These are phyloP conservation scores for Babesia sp. DNA, from an alignment of 169 alveolate species.

Conservation along the genomic window DNA sequence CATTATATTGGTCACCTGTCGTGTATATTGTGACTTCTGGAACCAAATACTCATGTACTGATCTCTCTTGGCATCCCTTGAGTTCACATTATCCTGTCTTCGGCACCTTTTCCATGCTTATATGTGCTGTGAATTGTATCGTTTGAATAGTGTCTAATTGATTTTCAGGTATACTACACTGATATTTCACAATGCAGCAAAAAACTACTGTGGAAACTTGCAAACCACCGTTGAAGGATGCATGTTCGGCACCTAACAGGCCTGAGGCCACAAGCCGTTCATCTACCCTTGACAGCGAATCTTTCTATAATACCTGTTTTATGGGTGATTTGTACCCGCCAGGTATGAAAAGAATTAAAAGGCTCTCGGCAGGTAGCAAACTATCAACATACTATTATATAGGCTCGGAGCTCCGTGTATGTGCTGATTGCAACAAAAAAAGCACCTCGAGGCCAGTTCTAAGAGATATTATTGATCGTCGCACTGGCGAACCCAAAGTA, in stretches of 20 bases:
- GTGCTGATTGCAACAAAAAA: slow-evolving; percentile 53
- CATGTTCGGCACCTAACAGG: neutral
- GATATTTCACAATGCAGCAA: slow-evolving; percentile 42
- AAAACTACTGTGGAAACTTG: slow-evolving; percentile 18
- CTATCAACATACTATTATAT: slow-evolving; percentile 65
- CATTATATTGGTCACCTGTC: too few relatives aligned
- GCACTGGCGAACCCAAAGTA: slow-evolving; percentile 71
- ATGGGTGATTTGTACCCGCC: slow-evolving; percentile 36
- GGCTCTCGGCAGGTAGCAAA: slow-evolving; percentile 64
- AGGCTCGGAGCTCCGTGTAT: slow-evolving; percentile 63
- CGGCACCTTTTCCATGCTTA: too few relatives aligned
- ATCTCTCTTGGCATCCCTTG: too few relatives aligned
- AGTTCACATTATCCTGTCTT: too few relatives aligned
- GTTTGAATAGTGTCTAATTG: too few relatives aligned
- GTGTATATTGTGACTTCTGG: too few relatives aligned
- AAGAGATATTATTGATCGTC: slow-evolving; percentile 70
- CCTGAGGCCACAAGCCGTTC: slow-evolving; percentile 30
- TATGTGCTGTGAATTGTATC: too few relatives aligned
- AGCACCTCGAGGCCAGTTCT: slow-evolving; percentile 69
- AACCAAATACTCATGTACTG: too few relatives aligned
- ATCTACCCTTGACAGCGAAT: slow-evolving; percentile 40
- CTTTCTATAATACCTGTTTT: slow-evolving; percentile 9
- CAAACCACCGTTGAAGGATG: slow-evolving; percentile 25
- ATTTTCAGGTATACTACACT: too few relatives aligned
- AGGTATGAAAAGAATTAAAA: slow-evolving; percentile 47